Evolutionary conservation across 73 alveolate genomes (phyloP).

Genomic region (Blepharisma japonicum): DNA sequence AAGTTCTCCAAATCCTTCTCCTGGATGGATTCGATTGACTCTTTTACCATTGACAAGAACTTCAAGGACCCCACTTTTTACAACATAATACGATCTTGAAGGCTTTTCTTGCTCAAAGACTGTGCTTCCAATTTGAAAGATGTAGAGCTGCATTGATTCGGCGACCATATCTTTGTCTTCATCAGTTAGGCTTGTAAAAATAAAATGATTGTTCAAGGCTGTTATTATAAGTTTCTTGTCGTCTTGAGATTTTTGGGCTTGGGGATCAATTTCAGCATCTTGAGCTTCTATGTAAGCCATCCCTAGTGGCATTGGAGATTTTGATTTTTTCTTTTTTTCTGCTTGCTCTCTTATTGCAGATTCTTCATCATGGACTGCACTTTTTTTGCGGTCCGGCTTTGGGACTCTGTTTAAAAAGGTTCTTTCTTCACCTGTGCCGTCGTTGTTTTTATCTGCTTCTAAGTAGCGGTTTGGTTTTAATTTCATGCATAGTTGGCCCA

Average conservation of each 20-base stretch:
- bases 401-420: too few relatives aligned
- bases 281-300: slow-evolving; percentile 7
- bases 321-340: too few relatives aligned
- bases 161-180: slow-evolving; percentile 34
- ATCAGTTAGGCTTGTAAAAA: slow-evolving; percentile 27
- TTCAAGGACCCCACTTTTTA: slow-evolving; percentile 9
- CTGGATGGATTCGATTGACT: slow-evolving; percentile 50
- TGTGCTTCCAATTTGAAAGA: not conserved
- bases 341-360: too few relatives aligned
- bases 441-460: not conserved
- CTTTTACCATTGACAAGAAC: slow-evolving; percentile 17
- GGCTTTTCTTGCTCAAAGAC: slow-evolving; percentile 25
- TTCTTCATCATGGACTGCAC: too few relatives aligned
- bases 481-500: slow-evolving; percentile 26
- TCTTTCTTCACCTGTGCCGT: too few relatives aligned
- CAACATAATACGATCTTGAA: slow-evolving; percentile 22
- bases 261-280: slow-evolving; percentile 11
- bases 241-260: slow-evolving; percentile 20
- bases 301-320: not conserved
- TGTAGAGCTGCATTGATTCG: slow-evolving; percentile 16
- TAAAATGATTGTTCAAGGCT: slow-evolving; percentile 32
- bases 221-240: slow-evolving; percentile 4
- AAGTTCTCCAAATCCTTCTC: slow-evolving; percentile 91
- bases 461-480: not conserved
- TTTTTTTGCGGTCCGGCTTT: too few relatives aligned